phyloP scores from a whole-genome alignment of 192 early-diverging fungal genomes.

The Gorgonomyces haynaldii region DNA sequence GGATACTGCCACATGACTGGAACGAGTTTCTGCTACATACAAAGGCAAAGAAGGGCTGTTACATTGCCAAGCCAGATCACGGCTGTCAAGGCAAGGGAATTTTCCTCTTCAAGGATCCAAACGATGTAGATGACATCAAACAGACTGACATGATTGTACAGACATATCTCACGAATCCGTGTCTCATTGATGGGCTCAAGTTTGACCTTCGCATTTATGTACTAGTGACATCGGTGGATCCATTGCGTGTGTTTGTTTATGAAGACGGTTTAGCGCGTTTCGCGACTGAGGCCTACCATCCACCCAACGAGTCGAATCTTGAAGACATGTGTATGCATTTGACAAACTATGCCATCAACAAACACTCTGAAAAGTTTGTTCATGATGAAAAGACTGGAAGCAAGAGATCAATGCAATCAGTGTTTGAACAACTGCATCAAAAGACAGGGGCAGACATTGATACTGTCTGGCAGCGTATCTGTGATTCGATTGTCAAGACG shows the following conservation, averaged over 20 bases:
- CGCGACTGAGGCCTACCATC: conserved; percentile 38
- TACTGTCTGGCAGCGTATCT: conserved; percentile 28
- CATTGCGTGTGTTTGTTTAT: conserved; percentile 44
- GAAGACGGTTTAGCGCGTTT: conserved; percentile 47
- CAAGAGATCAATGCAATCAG: conserved; percentile 28
- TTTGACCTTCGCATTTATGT: conserved; percentile 52
- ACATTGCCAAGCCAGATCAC: conserved; percentile 45
- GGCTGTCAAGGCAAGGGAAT: conserved; percentile 46
- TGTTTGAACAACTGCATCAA: conserved; percentile 19
- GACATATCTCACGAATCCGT: conserved; percentile 33
- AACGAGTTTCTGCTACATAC: conserved; percentile 21
- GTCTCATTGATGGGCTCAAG: conserved; percentile 42
- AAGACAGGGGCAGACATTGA: conserved; percentile 9
- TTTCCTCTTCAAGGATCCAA: conserved; percentile 21
- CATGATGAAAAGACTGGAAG: conserved; percentile 21
- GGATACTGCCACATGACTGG: conserved; percentile 38
- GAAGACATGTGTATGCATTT: conserved; percentile 45
- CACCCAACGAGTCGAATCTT: conserved; percentile 27
- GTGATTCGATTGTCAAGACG: conserved; percentile 42
- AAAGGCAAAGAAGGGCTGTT: conserved; percentile 18
- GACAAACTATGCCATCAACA: conserved; percentile 57
- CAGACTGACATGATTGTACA: conserved; percentile 10
- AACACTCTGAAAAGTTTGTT: conserved; percentile 31
- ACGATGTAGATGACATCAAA: conserved; percentile 6
- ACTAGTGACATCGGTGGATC: conserved; percentile 41